Conservation (phyloP, 306 rosid species). For the Quillaja saponaria region DNA sequence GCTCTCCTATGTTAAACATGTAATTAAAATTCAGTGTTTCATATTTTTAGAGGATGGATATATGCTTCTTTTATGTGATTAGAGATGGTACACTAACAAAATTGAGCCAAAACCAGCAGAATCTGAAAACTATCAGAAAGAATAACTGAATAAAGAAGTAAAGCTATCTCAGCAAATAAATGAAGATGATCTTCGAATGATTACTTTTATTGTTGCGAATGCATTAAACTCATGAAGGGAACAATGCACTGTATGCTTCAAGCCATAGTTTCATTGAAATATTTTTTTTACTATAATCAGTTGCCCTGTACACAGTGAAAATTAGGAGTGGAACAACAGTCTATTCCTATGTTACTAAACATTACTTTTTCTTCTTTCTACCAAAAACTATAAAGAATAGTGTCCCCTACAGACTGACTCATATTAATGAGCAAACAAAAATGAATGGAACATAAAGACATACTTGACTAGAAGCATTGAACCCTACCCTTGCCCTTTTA, state of each 20-base stretch:
- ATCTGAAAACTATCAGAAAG: neutral
- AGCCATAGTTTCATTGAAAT: conserved; percentile 24
- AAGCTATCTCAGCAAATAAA: neutral
- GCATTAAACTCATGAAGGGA: neutral
- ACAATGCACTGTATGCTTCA: conserved; percentile 11
- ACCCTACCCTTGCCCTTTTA: conserved; percentile 47
- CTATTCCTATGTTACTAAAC: conserved; percentile 44
- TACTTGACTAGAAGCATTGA: conserved; percentile 30
- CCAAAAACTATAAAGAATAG: conserved; percentile 40
- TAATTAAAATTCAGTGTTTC: no score
- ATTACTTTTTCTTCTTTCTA: conserved; percentile 31
- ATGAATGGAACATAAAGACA: conserved; percentile 33
- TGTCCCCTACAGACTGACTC: conserved; percentile 33
- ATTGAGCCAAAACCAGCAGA: neutral
- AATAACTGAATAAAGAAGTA: no score
- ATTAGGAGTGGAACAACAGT: conserved; percentile 35
- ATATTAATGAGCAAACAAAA: conserved; percentile 24
- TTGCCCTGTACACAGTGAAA: conserved; percentile 34
- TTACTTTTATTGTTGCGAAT: no score
- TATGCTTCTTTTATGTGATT: no score
- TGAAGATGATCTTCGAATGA: no score
- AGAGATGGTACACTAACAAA: neutral
- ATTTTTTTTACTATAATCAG: neutral
- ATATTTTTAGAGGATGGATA: no score
- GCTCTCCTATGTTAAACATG: no score